These are phyloP conservation scores for Clavispora fructus DNA, from an alignment of 805 yeast genomes.

Conservation along the genomic window DNA sequence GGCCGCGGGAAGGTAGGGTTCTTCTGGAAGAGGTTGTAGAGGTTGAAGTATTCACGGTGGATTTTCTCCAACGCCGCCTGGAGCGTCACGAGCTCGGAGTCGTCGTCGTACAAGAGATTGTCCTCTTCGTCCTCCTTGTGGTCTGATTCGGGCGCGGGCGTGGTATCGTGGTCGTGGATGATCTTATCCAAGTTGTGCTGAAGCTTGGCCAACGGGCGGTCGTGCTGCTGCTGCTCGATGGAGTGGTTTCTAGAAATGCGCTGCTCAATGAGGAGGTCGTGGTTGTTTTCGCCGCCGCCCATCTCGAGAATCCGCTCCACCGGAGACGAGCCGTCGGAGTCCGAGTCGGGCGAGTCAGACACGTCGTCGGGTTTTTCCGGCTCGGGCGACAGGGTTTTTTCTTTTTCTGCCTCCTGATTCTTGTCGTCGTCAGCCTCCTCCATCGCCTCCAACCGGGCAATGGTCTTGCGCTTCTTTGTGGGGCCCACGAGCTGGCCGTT, in stretches of 20 bases:
- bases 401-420: slow-evolving; percentile 20
- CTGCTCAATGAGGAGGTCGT: slow-evolving; percentile 47
- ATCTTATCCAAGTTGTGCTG: slow-evolving; percentile 66
- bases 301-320: slow-evolving; percentile 46
- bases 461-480: slow-evolving; percentile 51
- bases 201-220: slow-evolving; percentile 77
- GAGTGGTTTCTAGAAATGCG: slow-evolving; percentile 62
- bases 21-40: slow-evolving; percentile 4
- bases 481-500: slow-evolving; percentile 55
- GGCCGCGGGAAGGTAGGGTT: slow-evolving; percentile 32
- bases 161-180: slow-evolving; percentile 23
- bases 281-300: slow-evolving; percentile 47
- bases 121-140: slow-evolving; percentile 33
- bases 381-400: slow-evolving; percentile 4
- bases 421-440: slow-evolving; percentile 14
- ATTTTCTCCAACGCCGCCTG: slow-evolving; percentile 58
- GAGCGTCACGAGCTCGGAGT: slow-evolving; percentile 63
- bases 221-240: slow-evolving; percentile 73
- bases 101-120: slow-evolving; percentile 70
- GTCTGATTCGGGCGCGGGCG: slow-evolving; percentile 18
- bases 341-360: slow-evolving; percentile 2
- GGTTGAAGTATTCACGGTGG: slow-evolving; percentile 59
- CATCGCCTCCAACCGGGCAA: slow-evolving; percentile 50
- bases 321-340: slow-evolving; percentile 29
- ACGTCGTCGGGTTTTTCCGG: background rate